These are phyloP conservation scores for Candida odintsovae DNA, from an alignment of 805 yeast genomes.

Conservation along the genomic window DNA sequence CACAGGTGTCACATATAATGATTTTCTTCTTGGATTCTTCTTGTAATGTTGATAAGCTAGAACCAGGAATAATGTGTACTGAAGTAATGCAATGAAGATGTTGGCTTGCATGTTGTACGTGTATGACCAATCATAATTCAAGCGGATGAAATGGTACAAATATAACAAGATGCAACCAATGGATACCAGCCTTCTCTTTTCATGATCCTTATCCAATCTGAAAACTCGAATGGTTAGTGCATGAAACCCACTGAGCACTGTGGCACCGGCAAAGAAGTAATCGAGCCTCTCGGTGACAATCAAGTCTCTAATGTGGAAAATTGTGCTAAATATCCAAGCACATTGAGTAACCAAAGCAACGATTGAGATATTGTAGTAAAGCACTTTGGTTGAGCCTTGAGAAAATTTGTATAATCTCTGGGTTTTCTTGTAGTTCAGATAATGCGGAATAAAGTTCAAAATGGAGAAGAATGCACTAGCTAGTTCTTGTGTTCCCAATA, in stretches of 20 bases:
- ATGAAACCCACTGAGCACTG: conserved; percentile 77
- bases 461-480: conserved; percentile 77
- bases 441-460: conserved; percentile 63
- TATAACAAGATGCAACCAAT: conserved; percentile 45
- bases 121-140: conserved; percentile 77
- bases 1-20: conserved; percentile 41
- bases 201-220: conserved; percentile 41
- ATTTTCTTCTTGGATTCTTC: conserved; percentile 6
- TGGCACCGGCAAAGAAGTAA: conserved; percentile 88
- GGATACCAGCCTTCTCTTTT: conserved; percentile 34
- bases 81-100: conserved; percentile 69
- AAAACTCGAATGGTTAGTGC: conserved; percentile 57
- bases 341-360: conserved; percentile 63
- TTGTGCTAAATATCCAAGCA: conserved; percentile 84
- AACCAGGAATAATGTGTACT: conserved; percentile 42
- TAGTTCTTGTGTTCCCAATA: conserved; percentile 80
- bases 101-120: conserved; percentile 93
- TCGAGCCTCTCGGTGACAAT: conserved; percentile 77
- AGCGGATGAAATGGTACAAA: conserved; percentile 55
- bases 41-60: conserved; percentile 28
- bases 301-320: conserved; percentile 86
- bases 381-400: conserved; percentile 8
- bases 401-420: conserved; percentile 4
- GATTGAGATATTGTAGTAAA: conserved; percentile 32
- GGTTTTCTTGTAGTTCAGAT: conserved; percentile 35